Percentiles rank a stretch among this genome's conserved stretches.
Conservation (phyloP, 2,329 filamentous ascomycete genomes). For the Cercospora sp. region DNA sequence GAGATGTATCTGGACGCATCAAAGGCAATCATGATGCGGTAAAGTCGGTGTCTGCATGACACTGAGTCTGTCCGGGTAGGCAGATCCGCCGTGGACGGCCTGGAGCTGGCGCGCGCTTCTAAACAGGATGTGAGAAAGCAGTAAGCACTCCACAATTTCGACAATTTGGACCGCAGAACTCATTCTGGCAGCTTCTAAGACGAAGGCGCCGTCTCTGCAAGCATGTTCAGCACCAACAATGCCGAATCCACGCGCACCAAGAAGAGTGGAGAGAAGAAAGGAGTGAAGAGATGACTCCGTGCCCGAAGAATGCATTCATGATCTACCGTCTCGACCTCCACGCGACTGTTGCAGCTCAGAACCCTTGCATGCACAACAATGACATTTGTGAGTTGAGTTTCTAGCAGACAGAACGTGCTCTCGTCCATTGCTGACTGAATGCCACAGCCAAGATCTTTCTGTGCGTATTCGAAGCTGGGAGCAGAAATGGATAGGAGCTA, state of each 20-base stretch:
- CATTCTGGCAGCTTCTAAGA: background rate
- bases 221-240: slow-evolving; percentile 16
- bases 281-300: slow-evolving; percentile 13
- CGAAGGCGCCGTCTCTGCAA: slow-evolving; percentile 19
- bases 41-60: background rate
- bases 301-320: slow-evolving; percentile 24
- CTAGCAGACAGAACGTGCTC: background rate
- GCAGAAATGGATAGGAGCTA: background rate
- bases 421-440: background rate
- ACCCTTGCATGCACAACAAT: slow-evolving; percentile 22
- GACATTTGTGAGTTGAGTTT: slow-evolving; percentile 20
- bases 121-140: too few relatives aligned
- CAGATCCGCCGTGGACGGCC: background rate
- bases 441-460: background rate
- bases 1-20: slow-evolving; percentile 44
- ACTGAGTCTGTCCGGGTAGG: slow-evolving; percentile 1
- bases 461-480: background rate
- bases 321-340: slow-evolving; percentile 23
- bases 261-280: background rate
- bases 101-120: too few relatives aligned
- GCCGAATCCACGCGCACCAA: slow-evolving; percentile 20
- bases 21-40: background rate
- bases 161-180: background rate
- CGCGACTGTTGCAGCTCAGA: slow-evolving; percentile 15
- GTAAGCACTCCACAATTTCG: background rate